These are phyloP conservation scores for Colletotrichum tamarilloi DNA, from an alignment of 2,329 filamentous ascomycete genomes.

Conservation along the genomic window DNA sequence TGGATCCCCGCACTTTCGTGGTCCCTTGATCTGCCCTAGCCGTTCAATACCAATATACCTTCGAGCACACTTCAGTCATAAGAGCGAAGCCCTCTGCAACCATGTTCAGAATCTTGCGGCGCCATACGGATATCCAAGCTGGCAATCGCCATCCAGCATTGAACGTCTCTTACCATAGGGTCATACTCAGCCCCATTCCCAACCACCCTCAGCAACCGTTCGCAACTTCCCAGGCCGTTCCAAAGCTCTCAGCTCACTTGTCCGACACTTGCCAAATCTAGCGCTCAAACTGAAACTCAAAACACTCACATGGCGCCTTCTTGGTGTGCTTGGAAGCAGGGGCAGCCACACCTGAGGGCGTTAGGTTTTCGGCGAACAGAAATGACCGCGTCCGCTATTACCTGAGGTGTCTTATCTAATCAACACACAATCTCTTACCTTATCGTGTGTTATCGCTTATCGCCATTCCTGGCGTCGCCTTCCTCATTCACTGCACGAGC, in stretches of 20 bases:
- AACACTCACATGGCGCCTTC: background rate
- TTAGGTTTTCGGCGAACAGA: background rate
- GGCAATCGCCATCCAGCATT: background rate
- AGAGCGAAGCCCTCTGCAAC: background rate
- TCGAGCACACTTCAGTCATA: background rate
- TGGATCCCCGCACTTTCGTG: background rate
- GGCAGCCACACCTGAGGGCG: conserved; percentile 2
- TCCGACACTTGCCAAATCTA: background rate
- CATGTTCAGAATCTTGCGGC: background rate
- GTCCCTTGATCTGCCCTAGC: background rate
- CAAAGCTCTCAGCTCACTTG: conserved; percentile 28
- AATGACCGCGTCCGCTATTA: too few species aligned
- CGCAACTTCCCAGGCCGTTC: background rate
- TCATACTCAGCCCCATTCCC: background rate
- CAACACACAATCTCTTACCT: background rate
- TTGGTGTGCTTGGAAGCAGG: conserved; percentile 10
- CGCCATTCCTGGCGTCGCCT: background rate
- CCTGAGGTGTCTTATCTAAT: background rate
- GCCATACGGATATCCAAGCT: too few species aligned
- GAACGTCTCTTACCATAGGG: background rate
- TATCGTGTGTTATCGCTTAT: background rate
- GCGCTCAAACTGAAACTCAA: conserved; percentile 5
- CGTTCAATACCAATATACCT: background rate
- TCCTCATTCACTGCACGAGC: too few species aligned
- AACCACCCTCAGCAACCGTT: conserved; percentile 1